Conservation (phyloP, 1,284 basidiomycete genomes). For the Trichosporon faecale region DNA sequence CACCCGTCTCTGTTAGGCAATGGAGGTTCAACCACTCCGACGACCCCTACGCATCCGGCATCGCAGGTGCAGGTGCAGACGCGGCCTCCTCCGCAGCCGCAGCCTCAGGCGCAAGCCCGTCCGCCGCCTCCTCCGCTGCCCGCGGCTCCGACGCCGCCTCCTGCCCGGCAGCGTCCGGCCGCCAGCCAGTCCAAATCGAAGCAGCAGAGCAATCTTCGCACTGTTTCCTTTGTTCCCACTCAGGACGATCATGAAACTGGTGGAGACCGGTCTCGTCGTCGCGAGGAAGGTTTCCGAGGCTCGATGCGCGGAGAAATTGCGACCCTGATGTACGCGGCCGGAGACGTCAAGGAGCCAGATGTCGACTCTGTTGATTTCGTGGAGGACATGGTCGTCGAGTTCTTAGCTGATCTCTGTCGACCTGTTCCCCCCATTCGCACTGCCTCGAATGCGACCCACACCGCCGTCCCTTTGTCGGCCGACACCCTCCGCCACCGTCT, state of each 20-base stretch:
- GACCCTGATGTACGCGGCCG: constrained; percentile 46
- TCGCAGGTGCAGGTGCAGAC: background rate
- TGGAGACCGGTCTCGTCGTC: constrained; percentile 15
- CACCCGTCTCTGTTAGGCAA: constrained; percentile 12
- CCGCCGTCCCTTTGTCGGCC: constrained; percentile 31
- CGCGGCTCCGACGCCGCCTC: constrained; percentile 1
- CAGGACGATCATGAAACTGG: background rate
- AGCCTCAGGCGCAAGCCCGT: background rate
- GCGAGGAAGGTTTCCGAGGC: constrained; percentile 40
- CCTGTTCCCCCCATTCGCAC: constrained; percentile 36
- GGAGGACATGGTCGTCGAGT: constrained; percentile 46
- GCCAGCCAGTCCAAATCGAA: constrained; percentile 1
- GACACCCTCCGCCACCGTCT: constrained; percentile 42
- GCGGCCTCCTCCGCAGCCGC: background rate
- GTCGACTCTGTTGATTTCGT: constrained; percentile 45
- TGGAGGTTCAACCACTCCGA: background rate
- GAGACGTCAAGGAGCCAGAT: constrained; percentile 43
- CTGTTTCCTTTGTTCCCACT: background rate
- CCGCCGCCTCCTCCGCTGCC: background rate
- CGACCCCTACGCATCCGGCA: background rate
- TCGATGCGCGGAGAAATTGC: constrained; percentile 47
- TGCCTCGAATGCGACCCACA: constrained; percentile 19
- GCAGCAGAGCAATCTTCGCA: constrained; percentile 7
- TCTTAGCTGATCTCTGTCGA: constrained; percentile 44
- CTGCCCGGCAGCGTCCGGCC: background rate